Evolutionary conservation across 1,284 basidiomycete genomes (phyloP), one percentile per base, ranked within the genome.

Genomic region (Tilletia walkeri): DNA sequence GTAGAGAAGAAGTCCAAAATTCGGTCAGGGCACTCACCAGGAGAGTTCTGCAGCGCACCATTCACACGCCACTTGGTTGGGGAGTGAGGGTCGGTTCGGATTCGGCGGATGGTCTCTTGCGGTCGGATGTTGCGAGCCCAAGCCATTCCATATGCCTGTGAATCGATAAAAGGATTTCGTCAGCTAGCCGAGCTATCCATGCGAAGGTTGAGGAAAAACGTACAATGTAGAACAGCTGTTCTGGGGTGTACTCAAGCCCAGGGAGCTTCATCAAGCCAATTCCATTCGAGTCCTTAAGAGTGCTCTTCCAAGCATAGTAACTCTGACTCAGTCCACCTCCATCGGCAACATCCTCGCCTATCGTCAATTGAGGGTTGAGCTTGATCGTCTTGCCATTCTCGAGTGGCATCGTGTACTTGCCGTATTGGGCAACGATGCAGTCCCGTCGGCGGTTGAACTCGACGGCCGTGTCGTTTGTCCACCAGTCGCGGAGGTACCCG

Each of bases 381-480:
- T 92, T 88, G 38, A 95, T 70, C 76, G 89, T 87, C 18, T 91
- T 90, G 20, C 94, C 94, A 79, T 91, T 90, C 9, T 90, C 92
- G 78, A 95, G 92, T 67, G 91, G 89, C 66, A 94, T 88, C 6
- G 89, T 91, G 84, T 94, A 95, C 49, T 83, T 86, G 67, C 90
- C 92, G 85, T 92, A 99, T 84, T 98, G 95, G 68, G 90, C 88
- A 34, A 92, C 89, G 69, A 99, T 90, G 82, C 95, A 99, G 69
- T 91, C 88, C 77, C 93, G 91, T 67, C 91, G 90, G 75, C 89
- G 86, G 69, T 93, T 87, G 86, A 96, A 99, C 3, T 90, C 90
- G 72, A 89, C 87, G 77, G 90, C 92, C 0, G 95, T 98, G 66
- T 87, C 86, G 75, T 92, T 75, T 65, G 74, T 90, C 48, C 91